Conservation (phyloP, 208 protist species). For the Naegleria fowleri region DNA sequence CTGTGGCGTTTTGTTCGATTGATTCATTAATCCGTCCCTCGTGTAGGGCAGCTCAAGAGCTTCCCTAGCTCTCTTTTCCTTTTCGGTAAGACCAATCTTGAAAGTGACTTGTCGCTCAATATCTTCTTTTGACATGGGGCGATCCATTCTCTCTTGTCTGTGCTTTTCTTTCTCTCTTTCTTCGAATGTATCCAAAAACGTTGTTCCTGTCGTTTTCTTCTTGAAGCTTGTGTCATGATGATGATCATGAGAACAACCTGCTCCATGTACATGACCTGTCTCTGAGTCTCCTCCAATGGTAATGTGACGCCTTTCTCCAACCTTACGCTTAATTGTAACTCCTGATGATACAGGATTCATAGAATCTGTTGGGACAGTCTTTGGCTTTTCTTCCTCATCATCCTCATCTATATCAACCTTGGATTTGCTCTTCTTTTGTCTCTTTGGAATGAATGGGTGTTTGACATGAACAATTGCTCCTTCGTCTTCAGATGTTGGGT, state of each 20-base stretch:
- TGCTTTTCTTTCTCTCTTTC: background rate
- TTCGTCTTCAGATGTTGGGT: background rate
- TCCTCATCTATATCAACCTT: background rate
- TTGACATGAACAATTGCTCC: background rate
- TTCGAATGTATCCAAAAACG: background rate
- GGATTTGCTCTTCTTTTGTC: background rate
- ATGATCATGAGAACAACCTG: background rate
- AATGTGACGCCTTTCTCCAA: background rate
- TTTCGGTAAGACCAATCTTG: background rate
- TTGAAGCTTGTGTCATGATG: background rate
- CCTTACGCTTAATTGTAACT: background rate
- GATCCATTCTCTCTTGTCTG: background rate
- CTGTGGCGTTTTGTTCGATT: background rate
- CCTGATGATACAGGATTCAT: background rate
- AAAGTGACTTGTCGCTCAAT: background rate
- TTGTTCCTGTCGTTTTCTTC: background rate
- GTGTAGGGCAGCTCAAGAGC: background rate
- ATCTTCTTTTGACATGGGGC: background rate
- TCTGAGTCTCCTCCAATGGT: background rate
- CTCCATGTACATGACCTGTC: background rate
- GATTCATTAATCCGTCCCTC: background rate
- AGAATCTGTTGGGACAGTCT: background rate
- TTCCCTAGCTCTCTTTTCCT: background rate
- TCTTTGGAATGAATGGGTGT: constrained; percentile 8
- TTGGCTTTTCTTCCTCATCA: background rate